Conservation (phyloP, 768 basidiomycete genomes). For the Daedaleopsis sinensis region DNA sequence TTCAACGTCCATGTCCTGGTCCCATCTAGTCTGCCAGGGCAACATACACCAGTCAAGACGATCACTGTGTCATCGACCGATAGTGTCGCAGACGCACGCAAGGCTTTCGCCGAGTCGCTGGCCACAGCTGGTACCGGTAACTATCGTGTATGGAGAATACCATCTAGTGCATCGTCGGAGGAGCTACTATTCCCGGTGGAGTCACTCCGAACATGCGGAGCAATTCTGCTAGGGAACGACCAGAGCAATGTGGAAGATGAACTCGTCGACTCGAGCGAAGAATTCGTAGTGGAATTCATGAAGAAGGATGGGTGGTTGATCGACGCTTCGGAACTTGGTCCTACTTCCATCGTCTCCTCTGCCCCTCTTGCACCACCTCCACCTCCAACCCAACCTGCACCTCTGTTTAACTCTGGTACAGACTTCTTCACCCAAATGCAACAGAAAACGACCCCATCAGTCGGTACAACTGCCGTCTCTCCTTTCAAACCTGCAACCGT, state of each 20-base stretch:
- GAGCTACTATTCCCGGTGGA: constrained; percentile 19
- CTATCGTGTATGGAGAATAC: constrained; percentile 69
- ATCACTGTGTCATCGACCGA: constrained; percentile 24
- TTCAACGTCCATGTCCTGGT: constrained; percentile 47
- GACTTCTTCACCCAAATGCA: constrained; percentile 51
- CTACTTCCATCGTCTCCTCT: neutral
- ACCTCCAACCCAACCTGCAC: constrained; percentile 18
- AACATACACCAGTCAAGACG: constrained; percentile 1
- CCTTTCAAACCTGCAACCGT: constrained; percentile 11
- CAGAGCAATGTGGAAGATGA: constrained; percentile 60
- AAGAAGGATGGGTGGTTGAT: constrained; percentile 60
- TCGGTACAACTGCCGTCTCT: constrained; percentile 15
- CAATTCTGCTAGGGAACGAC: constrained; percentile 48
- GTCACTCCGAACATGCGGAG: constrained; percentile 23
- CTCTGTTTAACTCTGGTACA: constrained; percentile 52
- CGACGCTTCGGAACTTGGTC: constrained; percentile 30
- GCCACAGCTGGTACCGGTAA: constrained; percentile 7
- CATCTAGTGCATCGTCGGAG: constrained; percentile 22
- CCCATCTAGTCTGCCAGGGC: constrained; percentile 8
- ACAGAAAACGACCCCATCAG: constrained; percentile 10
- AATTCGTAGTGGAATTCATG: constrained; percentile 79
- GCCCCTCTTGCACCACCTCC: neutral
- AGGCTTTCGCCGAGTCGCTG: constrained; percentile 15
- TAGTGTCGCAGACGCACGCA: constrained; percentile 17
- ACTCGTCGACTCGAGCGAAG: constrained; percentile 61